Evolutionary conservation across 345 rosid genomes (phyloP).

Genomic region (Camelina hispida): DNA sequence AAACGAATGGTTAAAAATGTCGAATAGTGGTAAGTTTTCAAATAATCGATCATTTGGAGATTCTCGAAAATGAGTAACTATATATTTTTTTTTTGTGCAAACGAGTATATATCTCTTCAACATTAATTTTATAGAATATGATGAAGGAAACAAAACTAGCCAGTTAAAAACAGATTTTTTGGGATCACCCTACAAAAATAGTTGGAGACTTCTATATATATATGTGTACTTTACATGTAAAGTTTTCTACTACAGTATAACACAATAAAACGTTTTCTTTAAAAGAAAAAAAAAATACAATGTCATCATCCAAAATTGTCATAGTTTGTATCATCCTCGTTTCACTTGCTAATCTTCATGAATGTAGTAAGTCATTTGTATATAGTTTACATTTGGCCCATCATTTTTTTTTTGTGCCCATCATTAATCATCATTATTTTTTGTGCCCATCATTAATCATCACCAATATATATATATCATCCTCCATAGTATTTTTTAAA

Average conservation of each 20-base stretch:
- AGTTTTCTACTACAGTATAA: neutral
- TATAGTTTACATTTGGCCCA: neutral
- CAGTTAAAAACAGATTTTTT: neutral
- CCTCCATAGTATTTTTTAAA: neutral
- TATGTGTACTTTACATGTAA: neutral
- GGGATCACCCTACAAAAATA: neutral
- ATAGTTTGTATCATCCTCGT: constrained; percentile 6
- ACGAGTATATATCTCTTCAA: neutral
- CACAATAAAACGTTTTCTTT: neutral
- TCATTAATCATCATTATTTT: neutral
- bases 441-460: neutral
- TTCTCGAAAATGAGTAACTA: neutral
- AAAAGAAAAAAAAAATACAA: neutral
- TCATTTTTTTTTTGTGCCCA: too few relatives aligned
- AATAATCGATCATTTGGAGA: neutral
- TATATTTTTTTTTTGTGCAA: too few relatives aligned
- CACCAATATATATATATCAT: neutral
- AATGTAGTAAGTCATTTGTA: constrained; percentile 1
- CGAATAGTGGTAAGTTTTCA: neutral
- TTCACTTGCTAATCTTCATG: neutral
- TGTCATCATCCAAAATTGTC: neutral
- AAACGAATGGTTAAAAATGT: too few relatives aligned
- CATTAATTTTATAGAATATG: neutral
- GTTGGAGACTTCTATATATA: neutral
- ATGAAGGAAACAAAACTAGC: neutral